Evolutionary conservation across 164 flowering plant species (phyloP).

Genomic region (Annona squamosa): DNA sequence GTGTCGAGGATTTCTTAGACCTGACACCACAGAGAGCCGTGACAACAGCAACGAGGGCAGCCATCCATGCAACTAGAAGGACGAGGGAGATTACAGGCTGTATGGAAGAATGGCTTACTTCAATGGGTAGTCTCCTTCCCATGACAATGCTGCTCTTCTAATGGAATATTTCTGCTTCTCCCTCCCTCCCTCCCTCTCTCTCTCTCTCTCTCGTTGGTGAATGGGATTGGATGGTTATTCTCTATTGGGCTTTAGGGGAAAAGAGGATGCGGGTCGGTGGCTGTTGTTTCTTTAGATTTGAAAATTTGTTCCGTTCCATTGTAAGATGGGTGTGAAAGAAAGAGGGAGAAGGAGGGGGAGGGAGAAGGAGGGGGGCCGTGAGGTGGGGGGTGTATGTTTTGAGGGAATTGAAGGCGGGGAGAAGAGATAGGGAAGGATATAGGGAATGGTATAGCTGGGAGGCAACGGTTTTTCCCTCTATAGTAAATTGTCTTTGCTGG

Average conservation of each 20-base stretch:
- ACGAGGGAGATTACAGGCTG: constrained; percentile 18
- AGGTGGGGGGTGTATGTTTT: background rate
- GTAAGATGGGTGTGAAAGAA: constrained; percentile 2
- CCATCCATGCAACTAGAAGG: constrained; percentile 19
- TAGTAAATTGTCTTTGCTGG: background rate
- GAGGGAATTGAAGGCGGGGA: background rate
- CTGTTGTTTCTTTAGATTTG: constrained; percentile 2
- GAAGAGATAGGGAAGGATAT: background rate
- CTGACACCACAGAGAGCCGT: constrained; percentile 20
- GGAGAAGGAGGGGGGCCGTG: background rate
- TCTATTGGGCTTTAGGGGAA: background rate
- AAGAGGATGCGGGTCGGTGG: background rate
- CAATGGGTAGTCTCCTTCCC: constrained; percentile 31
- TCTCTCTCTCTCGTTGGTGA: background rate
- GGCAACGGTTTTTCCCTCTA: background rate
- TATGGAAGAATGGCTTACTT: constrained; percentile 3
- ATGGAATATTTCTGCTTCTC: background rate
- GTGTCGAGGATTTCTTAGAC: constrained; percentile 7
- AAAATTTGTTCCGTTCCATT: constrained; percentile 2
- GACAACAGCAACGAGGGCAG: constrained; percentile 23
- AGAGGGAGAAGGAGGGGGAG: background rate
- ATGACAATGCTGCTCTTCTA: constrained; percentile 3
- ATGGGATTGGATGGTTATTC: background rate
- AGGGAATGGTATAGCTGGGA: background rate
- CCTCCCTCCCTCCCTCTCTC: no score